A percentile compares a stretch with the other conserved stretches of the same genome.
These are phyloP conservation scores for Phyllosticta capitalensis DNA, from an alignment of 2,329 filamentous ascomycete species.

Conservation along the genomic window DNA sequence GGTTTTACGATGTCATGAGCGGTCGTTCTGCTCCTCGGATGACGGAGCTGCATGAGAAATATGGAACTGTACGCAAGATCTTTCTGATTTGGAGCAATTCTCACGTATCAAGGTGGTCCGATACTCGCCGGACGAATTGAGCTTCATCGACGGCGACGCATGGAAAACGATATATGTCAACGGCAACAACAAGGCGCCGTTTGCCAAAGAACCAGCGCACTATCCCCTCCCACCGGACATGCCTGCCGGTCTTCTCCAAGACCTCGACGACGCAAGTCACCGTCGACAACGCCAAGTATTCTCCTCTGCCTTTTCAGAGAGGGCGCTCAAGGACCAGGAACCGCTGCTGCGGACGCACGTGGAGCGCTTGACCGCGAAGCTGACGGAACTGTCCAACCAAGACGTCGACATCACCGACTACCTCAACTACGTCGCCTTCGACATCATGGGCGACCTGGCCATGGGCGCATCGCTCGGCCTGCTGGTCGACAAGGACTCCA, in stretches of 20 bases:
- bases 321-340: conserved; percentile 31
- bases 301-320: conserved; percentile 31
- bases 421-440: conserved; percentile 19
- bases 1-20: background rate
- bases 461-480: conserved; percentile 18
- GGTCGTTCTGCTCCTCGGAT: background rate
- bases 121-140: conserved; percentile 32
- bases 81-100: background rate
- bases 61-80: background rate
- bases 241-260: background rate
- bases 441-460: conserved; percentile 18
- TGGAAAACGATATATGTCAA: conserved; percentile 18
- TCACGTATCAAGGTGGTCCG: conserved; percentile 26
- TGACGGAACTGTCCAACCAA: conserved; percentile 22
- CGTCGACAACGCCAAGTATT: conserved; percentile 29
- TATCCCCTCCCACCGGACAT: background rate
- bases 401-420: conserved; percentile 23
- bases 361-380: conserved; percentile 28
- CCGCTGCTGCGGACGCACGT: conserved; percentile 31
- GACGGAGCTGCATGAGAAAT: background rate
- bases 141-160: conserved; percentile 33
- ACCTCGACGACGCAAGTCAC: conserved; percentile 31
- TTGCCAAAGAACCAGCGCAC: conserved; percentile 1
- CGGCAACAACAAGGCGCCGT: background rate
- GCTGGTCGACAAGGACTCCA: conserved; percentile 9